Base-by-base conservation (phyloP, 257 asterid species). In the Capsicum pubescens region DNA sequence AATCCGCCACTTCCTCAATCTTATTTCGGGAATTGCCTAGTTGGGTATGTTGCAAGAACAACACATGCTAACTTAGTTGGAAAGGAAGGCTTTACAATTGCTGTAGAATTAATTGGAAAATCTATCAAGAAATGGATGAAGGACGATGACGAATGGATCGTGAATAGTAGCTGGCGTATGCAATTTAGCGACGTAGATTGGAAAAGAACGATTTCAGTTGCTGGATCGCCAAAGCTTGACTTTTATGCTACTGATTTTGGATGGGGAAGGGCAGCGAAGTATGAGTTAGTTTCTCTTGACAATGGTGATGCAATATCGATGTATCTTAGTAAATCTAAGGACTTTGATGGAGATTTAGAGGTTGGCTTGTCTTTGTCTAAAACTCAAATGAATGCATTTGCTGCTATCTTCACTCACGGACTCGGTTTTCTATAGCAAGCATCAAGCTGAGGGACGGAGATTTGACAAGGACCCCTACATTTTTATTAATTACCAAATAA, bases 1-100 rank as follows among this genome's bases (percentile, higher is more conserved):
- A 39, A 87, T 13, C 93, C 90, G 11, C 90, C 94, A 2, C 11
- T 86, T 58, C 94, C 91, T 0, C 74, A 54, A 1, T 80, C 69
- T 16, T 91, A 91, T 71, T 90, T 84, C 15, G 93, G 91, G 7
- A 91, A 91, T 58, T 86, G 92, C 71, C 5, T 90, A n/a, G 85
- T 77, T 0, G 54, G 39, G 3, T 69, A 60, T 12, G 6, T 13
- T 15, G 81, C 85, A 0, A 84, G 66, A 82, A 15, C 78, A 36
- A 87, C 8, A 13, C 87, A 66, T 15, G 85, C 82, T 2, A 68
- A 74, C 8, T 32, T 90, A 63, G 86, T n/a, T 39, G 44, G 44
- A 39, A 39, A 39, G 44, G 44, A 39, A 39, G 44, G 44, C 44
- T 39, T 39, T 39, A 39, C 44, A 39, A 39, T 39, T 39, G 44